phyloP scores from a whole-genome alignment of 305 asterid genomes.

The Solanum aculeatissimum region DNA sequence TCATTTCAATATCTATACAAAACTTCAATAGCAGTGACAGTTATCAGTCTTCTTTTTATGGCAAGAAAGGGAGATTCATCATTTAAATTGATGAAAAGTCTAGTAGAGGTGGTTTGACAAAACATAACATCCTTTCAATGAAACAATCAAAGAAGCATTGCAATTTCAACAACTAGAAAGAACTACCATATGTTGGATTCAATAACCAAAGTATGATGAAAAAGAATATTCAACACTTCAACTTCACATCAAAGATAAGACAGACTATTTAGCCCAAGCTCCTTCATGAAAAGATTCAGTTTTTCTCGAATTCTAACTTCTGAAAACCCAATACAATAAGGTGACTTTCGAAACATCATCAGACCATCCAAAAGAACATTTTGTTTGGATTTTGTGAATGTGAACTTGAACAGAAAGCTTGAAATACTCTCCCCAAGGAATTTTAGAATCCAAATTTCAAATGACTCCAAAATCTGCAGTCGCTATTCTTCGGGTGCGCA shows the following conservation, averaged over 20 bases:
- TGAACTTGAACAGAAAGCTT: too few species aligned
- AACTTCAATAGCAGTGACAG: too few species aligned
- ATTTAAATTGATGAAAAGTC: not conserved
- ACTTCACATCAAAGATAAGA: not conserved
- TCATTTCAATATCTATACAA: too few species aligned
- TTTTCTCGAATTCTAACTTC: not conserved
- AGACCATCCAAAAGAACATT: constrained; percentile 8
- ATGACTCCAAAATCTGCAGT: too few species aligned
- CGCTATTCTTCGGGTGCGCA: too few species aligned
- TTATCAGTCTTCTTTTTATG: too few species aligned
- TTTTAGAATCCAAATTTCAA: too few species aligned
- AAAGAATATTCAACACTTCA: not conserved
- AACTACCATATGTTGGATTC: not conserved
- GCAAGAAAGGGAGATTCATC: too few species aligned
- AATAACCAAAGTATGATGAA: not conserved
- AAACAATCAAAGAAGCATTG: not conserved
- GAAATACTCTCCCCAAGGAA: too few species aligned
- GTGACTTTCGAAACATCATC: not conserved
- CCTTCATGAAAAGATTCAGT: constrained; percentile 2
- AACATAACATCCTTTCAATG: not conserved
- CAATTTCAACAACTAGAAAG: not conserved
- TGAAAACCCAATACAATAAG: not conserved
- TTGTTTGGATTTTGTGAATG: too few species aligned
- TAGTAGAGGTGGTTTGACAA: not conserved
- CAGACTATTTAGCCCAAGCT: too few species aligned